phyloP scores from a whole-genome alignment of 73 alveolate genomes.

The Paramecium biaurelia region DNA sequence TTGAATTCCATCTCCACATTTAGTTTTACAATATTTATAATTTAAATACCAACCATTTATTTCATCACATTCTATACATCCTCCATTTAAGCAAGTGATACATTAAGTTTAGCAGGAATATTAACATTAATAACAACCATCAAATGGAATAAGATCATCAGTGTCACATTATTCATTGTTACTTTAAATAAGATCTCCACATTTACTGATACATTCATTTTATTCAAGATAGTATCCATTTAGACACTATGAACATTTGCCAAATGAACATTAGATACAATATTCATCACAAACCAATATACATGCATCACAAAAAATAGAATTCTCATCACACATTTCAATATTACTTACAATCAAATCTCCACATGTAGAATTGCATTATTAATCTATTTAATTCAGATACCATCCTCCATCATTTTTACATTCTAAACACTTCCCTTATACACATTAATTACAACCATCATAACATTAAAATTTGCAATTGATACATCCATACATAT shows the following conservation, averaged over 20 bases:
- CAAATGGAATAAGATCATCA: background rate
- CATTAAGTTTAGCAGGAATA: background rate
- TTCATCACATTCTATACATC: background rate
- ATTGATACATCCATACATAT: background rate
- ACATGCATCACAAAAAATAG: background rate
- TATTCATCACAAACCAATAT: background rate
- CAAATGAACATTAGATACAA: background rate
- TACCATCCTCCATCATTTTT: background rate
- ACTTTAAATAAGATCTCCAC: conserved; percentile 42
- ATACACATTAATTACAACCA: background rate
- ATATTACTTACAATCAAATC: background rate
- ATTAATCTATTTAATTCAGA: background rate
- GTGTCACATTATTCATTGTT: background rate
- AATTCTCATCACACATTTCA: background rate
- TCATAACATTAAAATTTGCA: background rate
- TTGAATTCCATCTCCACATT: background rate
- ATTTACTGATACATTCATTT: background rate
- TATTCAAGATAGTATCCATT: background rate
- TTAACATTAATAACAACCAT: background rate
- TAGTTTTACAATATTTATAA: background rate
- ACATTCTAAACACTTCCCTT: background rate
- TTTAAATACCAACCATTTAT: background rate
- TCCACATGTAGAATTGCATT: background rate
- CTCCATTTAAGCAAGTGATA: background rate
- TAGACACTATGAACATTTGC: background rate